Base-by-base conservation (phyloP, 805 yeast species). In the Hanseniaspora guilliermondii region DNA sequence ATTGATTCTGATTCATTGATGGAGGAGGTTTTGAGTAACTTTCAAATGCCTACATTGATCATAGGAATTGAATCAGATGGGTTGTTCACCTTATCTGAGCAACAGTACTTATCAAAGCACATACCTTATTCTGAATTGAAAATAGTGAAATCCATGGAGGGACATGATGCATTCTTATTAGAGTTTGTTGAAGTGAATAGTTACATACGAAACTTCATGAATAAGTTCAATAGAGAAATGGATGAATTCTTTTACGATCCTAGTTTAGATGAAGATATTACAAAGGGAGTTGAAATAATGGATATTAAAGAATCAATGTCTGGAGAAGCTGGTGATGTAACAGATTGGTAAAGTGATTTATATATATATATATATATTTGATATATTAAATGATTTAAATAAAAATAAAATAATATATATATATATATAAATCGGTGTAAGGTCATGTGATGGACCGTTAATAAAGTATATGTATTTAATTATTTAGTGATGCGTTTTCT, bases 31-130 rank as follows among this genome's bases (percentile, higher is more conserved):
- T 71, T 93, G 56, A 65, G 69, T 4, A 71, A 79, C 3, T 72
- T 93, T 55, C 64, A 68, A 44, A 87, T 81, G 64, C 97, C 96
- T 0, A 80, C 89, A 14, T 71, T 93, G 56, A 76, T 93, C 4
- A 83, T 93, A 52, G 98, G 98, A 5, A 85, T 93, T 54, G 78
- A 81, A 49, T 85, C 95, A 0, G 98, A 93, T 68, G 97, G 96
- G 0, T 72, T 93, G 27, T 93, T 93, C 70, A 91, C 97, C 0
- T 80, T 84, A 61, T 78, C 89, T 21, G 98, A 93, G 69, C 98
- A 93, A 68, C 86, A 86, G 62, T 78, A 82, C 50, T 74, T 93
- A 47, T 94, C 94, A 1, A 76, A 79, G 40, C 71, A 80, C 62
- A 77, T 93, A 56, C 89, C 88, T 7, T 75, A 84, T 60, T 75